phyloP scores from a whole-genome alignment of 1,139 yeast species.

The Scheffersomyces segobiensis region DNA sequence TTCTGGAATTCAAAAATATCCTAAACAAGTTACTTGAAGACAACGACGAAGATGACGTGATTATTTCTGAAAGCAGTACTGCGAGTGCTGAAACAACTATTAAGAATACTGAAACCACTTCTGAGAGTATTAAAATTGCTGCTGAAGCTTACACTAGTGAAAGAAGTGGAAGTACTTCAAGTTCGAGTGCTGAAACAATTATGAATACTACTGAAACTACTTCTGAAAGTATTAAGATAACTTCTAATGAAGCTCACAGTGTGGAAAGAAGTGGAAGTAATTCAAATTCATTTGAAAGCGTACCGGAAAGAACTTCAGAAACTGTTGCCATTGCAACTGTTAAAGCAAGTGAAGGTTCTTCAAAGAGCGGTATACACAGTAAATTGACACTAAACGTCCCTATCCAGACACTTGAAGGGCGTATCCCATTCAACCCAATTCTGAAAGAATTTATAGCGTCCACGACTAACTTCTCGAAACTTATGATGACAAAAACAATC shows the following conservation, averaged over 20 bases:
- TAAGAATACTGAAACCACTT: background rate
- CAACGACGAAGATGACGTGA: background rate
- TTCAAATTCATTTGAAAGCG: background rate
- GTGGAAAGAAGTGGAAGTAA: background rate
- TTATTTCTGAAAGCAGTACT: background rate
- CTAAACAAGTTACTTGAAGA: background rate
- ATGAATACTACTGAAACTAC: no score
- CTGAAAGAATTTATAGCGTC: background rate
- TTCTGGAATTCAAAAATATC: slow-evolving; percentile 1
- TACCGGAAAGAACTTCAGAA: background rate
- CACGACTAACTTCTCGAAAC: background rate
- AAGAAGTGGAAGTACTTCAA: background rate
- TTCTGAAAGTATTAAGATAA: no score
- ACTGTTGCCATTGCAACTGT: background rate
- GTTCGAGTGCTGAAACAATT: no score
- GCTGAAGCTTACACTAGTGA: background rate
- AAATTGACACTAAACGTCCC: background rate
- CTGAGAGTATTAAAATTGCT: background rate
- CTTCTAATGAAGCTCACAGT: background rate
- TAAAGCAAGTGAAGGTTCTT: background rate
- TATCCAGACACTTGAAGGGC: background rate
- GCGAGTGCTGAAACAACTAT: background rate
- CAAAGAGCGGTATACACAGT: background rate
- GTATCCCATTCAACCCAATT: background rate
- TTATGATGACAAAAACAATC: background rate